These are phyloP conservation scores for Dalbergia oliveri DNA, from an alignment of 306 rosid species.

Conservation along the genomic window DNA sequence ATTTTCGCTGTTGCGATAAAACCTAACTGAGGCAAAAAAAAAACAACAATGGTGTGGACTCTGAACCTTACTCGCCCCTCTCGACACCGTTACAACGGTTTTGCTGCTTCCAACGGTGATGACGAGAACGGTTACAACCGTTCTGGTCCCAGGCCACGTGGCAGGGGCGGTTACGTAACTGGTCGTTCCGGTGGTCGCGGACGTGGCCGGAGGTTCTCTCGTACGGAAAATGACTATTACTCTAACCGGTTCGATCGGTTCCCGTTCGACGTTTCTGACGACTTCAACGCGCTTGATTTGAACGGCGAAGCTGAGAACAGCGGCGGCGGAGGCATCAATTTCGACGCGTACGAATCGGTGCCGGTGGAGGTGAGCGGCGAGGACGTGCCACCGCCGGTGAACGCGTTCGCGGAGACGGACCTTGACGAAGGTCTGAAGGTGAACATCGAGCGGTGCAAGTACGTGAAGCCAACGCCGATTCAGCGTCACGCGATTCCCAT, in stretches of 20 bases:
- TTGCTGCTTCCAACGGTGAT: neutral
- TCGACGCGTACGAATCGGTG: slow-evolving; percentile 81
- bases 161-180: slow-evolving; percentile 21
- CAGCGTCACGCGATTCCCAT: slow-evolving; percentile 88
- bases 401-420: slow-evolving; percentile 65
- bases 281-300: slow-evolving; percentile 27
- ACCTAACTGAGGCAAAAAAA: too few relatives aligned
- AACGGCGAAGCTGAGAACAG: slow-evolving; percentile 3
- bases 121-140: neutral
- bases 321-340: slow-evolving; percentile 56
- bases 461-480: slow-evolving; percentile 86
- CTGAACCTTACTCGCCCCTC: slow-evolving; percentile 40
- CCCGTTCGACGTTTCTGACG: slow-evolving; percentile 19
- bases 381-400: slow-evolving; percentile 68
- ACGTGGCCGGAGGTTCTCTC: neutral
- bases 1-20: too few relatives aligned
- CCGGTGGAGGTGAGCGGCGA: slow-evolving; percentile 81
- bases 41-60: slow-evolving; percentile 52
- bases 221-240: neutral
- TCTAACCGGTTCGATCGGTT: neutral
- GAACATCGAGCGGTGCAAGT: slow-evolving; percentile 76
- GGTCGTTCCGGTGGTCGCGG: neutral
- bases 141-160: slow-evolving; percentile 17
- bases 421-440: slow-evolving; percentile 61
- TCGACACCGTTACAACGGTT: slow-evolving; percentile 29